phyloP scores from a whole-genome alignment of 306 rosid genomes.

The Comarum palustre region DNA sequence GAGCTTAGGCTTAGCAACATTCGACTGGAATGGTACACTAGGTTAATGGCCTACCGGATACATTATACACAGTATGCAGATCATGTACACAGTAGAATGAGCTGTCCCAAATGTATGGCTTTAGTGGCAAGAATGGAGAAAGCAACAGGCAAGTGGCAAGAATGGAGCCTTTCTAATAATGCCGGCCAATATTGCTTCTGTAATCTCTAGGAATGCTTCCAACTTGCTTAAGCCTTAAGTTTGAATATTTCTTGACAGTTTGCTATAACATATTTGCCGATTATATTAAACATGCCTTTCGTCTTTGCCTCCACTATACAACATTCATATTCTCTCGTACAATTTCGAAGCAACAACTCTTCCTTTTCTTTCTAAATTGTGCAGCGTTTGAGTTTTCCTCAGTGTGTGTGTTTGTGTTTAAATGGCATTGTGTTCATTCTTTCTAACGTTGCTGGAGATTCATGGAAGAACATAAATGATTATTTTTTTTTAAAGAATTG shows the following conservation, averaged over 20 bases:
- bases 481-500: not conserved
- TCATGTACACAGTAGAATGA: not conserved
- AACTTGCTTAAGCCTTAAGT: slow-evolving; percentile 26
- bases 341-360: not conserved
- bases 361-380: not conserved
- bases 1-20: no score
- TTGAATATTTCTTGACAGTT: not conserved
- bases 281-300: not conserved
- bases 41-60: no score
- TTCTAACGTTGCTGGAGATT: not conserved
- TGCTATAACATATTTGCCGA: not conserved
- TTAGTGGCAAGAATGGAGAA: not conserved
- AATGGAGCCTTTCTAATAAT: slow-evolving; percentile 17
- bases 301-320: not conserved
- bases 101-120: not conserved
- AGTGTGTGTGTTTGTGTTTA: not conserved
- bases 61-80: no score
- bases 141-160: slow-evolving; percentile 23
- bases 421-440: not conserved
- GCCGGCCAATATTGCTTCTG: slow-evolving; percentile 23
- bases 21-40: no score
- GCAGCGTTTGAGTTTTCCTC: not conserved
- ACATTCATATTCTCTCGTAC: not conserved
- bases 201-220: slow-evolving; percentile 29
- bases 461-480: not conserved